phyloP scores from a whole-genome alignment of 108 stramenopile genomes.

The Pseudonitzschia multiseries region DNA sequence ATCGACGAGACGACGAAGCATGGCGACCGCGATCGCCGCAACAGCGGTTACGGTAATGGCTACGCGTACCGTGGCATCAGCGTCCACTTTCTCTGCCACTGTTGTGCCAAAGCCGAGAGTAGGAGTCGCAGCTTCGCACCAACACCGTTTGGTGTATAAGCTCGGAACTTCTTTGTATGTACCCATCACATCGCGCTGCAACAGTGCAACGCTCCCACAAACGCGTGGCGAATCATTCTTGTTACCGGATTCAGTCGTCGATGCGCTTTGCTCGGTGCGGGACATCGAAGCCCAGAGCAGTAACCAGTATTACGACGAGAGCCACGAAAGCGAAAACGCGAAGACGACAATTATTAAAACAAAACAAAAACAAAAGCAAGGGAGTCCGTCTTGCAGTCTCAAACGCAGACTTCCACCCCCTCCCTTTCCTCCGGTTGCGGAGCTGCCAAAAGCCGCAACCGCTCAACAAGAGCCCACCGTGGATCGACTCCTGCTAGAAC shows the following conservation, averaged over 20 bases:
- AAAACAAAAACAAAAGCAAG: not conserved
- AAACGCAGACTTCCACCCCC: constrained; percentile 22
- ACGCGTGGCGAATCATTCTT: constrained; percentile 65
- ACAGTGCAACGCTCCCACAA: constrained; percentile 56
- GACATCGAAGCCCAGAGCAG: constrained; percentile 33
- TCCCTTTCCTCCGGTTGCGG: not conserved
- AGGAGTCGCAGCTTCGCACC: not conserved
- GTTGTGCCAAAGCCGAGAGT: too few relatives aligned
- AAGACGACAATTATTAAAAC: constrained; percentile 15
- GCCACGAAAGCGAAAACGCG: not conserved
- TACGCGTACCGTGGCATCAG: too few relatives aligned
- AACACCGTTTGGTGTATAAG: constrained; percentile 49
- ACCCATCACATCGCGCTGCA: constrained; percentile 65
- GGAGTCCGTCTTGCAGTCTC: not conserved
- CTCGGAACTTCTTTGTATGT: constrained; percentile 69
- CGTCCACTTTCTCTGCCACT: too few relatives aligned
- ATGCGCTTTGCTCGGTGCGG: constrained; percentile 53
- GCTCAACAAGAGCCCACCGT: constrained; percentile 35
- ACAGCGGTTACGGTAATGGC: too few relatives aligned
- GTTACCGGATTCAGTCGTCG: constrained; percentile 47
- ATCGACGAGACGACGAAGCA: too few relatives aligned
- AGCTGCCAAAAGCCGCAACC: not conserved
- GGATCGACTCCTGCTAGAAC: constrained; percentile 35
- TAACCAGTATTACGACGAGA: not conserved
- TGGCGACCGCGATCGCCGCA: too few relatives aligned